Evolutionary conservation across 805 yeast species (phyloP), one percentile per base, ranked within the genome.

Genomic region (Nakazawaea peltata): DNA sequence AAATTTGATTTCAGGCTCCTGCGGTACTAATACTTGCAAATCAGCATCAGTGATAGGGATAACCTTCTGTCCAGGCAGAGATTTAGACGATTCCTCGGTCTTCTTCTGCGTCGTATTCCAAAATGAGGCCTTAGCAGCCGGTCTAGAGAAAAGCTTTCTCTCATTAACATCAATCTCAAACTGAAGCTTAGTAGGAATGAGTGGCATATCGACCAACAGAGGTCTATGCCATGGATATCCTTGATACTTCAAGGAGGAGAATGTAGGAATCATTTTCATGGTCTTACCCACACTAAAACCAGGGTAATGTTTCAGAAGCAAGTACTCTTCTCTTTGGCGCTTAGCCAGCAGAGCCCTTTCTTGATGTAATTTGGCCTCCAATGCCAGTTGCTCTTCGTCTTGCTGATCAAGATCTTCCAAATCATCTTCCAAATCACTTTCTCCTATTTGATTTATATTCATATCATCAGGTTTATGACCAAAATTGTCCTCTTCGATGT

Each of bases 101-200:
- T 13, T 7, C 46, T 38, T 12, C 24, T 18, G 39, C 27, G 15
- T 30, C 30, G 7, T 28, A 14, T 28, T 28, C 38, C 33, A 28
- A 13, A 24, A 12, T 28, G 17, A 28, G 24, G 25, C 28, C n/a
- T 21, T 28, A 16, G 21, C 25, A 12, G 16, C 23, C 43, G 51
- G 27, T 49, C 49, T 16, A 28, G 22, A 1, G 47, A 81, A 79
- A 9, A 63, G 45, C 41, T 68, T 70, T 30, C 72, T 56, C 36
- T 76, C 71, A 50, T 84, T 94, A 5, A 67, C 50, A 24, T 72
- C 83, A 1, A 77, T 65, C 40, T 84, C 90, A n/a, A 84, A 61
- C 4, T 62, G 54, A 17, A 76, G 45, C 37, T 76, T 71, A 7
- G 75, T 64, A 0, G 94, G 92, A 1, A 76, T 54, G 24, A 77